Evolutionary conservation across 2,329 filamentous ascomycete genomes (phyloP), one percentile per base, ranked within the genome.

Genomic region (Curvularia sp.): DNA sequence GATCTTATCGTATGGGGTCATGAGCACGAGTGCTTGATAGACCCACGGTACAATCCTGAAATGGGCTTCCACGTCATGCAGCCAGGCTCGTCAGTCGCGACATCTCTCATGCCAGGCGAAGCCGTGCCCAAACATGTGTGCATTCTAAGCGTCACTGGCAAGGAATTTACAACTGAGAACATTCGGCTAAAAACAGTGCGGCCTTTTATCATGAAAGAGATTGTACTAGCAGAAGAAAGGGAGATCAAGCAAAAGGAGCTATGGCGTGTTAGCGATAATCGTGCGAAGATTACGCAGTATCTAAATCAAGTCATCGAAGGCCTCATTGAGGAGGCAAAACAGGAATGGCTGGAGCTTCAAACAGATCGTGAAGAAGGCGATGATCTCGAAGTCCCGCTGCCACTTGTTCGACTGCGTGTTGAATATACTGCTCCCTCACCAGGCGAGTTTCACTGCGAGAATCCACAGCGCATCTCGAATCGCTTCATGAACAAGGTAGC

Each of bases 51-150:
- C 46, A 99, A 98, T 68, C 86, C 90, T 0, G 92, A 97, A 71
- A 97, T 89, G 47, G 90, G 89, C 0, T 99, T 99, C 68, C 88
- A 95, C 67, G 94, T 99, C 63, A 97, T 99, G 87, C 95, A 99
- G 71, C 95, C 95, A 0, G 95, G 95, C 0, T 99, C 95, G 0
- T 98, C 95, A 0, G 90, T 99, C 0, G 95, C 94, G 0, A 99
- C 95, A 1, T 98, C 95, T 0, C 81, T 99, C 0, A 88, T 95
- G 8, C 89, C 91, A 0, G 93, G 93, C 27, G 95, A 99, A 78
- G 91, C 95, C 0, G 92, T 93, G 1, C 83, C 92, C 7, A 99
- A 99, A 74, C 91, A 98, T 55, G 91, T 98, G 6, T 89, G 93
- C 1, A 89, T 99, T 19, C 75, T 98, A 49, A 95, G 84, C 66